Percentiles rank a stretch among this genome's conserved stretches.
phyloP scores from a whole-genome alignment of 2,329 filamentous ascomycete species.

The Xylariaceae sp. region DNA sequence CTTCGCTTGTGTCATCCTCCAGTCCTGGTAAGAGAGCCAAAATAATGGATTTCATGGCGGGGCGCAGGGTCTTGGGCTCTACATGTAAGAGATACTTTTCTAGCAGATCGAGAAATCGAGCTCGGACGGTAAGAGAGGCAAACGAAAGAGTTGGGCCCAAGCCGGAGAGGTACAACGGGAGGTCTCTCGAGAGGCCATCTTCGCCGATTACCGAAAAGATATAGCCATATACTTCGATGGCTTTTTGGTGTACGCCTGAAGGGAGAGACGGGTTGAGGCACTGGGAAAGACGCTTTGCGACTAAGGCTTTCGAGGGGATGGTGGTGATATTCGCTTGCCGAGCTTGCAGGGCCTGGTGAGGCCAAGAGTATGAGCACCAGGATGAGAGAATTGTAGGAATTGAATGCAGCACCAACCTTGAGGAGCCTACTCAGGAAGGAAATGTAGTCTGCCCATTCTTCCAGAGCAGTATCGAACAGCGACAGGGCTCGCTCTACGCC shows the following conservation, averaged over 20 bases:
- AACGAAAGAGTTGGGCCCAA: constrained; percentile 90
- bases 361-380: constrained; percentile 33
- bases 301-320: constrained; percentile 80
- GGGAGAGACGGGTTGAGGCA: constrained; percentile 92
- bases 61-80: constrained; percentile 73
- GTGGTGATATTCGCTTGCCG: constrained; percentile 73
- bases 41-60: constrained; percentile 88
- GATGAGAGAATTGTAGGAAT: constrained; percentile 9
- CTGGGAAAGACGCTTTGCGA: constrained; percentile 92
- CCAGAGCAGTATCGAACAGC: constrained; percentile 88
- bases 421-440: constrained; percentile 90
- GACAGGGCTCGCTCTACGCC: constrained; percentile 86
- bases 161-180: constrained; percentile 88
- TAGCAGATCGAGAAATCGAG: constrained; percentile 81
- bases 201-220: constrained; percentile 86
- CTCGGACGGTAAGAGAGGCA: constrained; percentile 88
- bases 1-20: constrained; percentile 95
- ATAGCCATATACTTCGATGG: constrained; percentile 89
- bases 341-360: constrained; percentile 80
- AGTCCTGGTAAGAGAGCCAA: constrained; percentile 88
- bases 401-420: constrained; percentile 64
- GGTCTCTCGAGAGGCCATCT: constrained; percentile 79
- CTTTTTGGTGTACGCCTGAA: constrained; percentile 96
- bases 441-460: constrained; percentile 99
- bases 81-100: constrained; percentile 80